Base-by-base conservation (phyloP, 805 yeast species). In the Wickerhamiella brachini region DNA sequence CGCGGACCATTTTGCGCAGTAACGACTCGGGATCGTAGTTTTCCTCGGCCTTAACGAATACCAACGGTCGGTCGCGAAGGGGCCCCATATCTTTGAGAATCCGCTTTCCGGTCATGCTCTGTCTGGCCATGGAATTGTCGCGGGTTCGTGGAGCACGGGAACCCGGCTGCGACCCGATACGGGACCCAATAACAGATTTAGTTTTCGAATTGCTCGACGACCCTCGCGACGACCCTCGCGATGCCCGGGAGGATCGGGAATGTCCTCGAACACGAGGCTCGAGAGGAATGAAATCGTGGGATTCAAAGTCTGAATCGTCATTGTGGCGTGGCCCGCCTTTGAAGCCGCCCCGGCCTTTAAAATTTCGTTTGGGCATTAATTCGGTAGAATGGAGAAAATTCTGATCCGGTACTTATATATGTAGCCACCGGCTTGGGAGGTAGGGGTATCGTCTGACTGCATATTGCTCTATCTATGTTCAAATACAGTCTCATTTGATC, bases 11-110 rank as follows among this genome's bases (percentile, higher is more conserved):
- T 21, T 21, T 38, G 18, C 34, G 17, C 4, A 23, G 17, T 5
- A 47, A 7, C 26, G 18, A 18, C n/a, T 38, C 42, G 2, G 42
- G 49, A 17, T 44, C 38, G 31, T 44, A 44, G 46, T 9, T 24
- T 15, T 29, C 48, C n/a, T 18, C 34, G 13, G 43, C 48, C 8
- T 17, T 15, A 18, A 57, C 58, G 46, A 57, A 57, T 18, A 21
- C 41, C n/a, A 57, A 54, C 5, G 59, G 59, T 43, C 43, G 42
- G 45, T 20, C 21, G n/a, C 59, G 51, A 45, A 57, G 46, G 3
- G 49, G 21, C 12, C 21, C 23, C 20, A 17, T 17, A 22, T 23
- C 21, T 7, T 23, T 23, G 3, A n/a, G 24, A 7, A 24, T 26
- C 6, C 49, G 49, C 23, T 45, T 31, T 17, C 49, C 52, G 10